Percentiles rank a stretch among this genome's conserved stretches.
phyloP scores from a whole-genome alignment of 768 basidiomycete genomes.

The Chalciporus pseudorubinellus region DNA sequence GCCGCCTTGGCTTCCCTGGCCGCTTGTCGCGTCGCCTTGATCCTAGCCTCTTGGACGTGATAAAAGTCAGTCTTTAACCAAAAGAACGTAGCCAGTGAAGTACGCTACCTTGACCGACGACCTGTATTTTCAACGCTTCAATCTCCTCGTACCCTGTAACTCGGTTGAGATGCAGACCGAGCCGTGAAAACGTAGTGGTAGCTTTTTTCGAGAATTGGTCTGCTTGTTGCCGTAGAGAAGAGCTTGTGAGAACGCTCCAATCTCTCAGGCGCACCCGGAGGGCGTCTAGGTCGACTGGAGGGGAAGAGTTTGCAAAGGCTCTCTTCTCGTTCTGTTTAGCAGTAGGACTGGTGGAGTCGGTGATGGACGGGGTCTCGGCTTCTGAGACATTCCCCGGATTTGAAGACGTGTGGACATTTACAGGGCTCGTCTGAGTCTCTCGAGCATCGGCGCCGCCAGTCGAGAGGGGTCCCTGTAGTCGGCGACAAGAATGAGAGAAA shows the following conservation, averaged over 20 bases:
- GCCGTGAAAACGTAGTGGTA: constrained; percentile 60
- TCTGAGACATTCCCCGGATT: constrained; percentile 3
- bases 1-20: constrained; percentile 71
- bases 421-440: not conserved
- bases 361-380: not conserved
- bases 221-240: constrained; percentile 45
- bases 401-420: constrained; percentile 4
- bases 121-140: constrained; percentile 72
- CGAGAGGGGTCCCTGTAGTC: constrained; percentile 6
- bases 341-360: not conserved
- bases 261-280: constrained; percentile 40
- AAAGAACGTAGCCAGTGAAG: not conserved
- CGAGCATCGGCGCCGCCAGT: constrained; percentile 2
- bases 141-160: constrained; percentile 93
- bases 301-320: not conserved
- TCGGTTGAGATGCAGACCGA: constrained; percentile 79
- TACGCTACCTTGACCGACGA: constrained; percentile 75
- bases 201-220: constrained; percentile 59
- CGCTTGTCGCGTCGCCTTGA: constrained; percentile 62
- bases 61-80: constrained; percentile 9
- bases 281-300: constrained; percentile 27
- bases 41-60: constrained; percentile 60
- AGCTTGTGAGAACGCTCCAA: constrained; percentile 42
- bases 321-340: constrained; percentile 2
- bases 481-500: constrained; percentile 11